Conservation (phyloP, 352 stramenopile genomes). For the Globisporangium perplexum region DNA sequence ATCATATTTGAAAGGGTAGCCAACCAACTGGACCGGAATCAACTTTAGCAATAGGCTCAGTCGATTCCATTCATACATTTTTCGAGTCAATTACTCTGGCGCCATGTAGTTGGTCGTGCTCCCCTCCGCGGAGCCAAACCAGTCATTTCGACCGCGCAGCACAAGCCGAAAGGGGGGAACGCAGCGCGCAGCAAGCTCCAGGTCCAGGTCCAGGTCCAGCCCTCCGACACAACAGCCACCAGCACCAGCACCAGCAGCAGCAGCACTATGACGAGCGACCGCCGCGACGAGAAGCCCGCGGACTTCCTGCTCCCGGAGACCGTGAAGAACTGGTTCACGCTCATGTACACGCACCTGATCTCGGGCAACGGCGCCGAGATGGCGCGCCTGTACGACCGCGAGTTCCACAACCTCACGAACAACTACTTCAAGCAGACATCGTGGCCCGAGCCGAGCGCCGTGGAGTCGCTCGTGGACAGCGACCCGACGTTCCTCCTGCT, state of each 20-base stretch:
- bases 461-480: conserved; percentile 78
- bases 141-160: conserved; percentile 33
- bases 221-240: conserved; percentile 1
- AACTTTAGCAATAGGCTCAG: neutral
- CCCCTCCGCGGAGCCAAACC: conserved; percentile 20
- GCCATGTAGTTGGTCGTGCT: conserved; percentile 17
- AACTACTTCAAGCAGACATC: conserved; percentile 94
- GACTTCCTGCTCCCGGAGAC: conserved; percentile 86
- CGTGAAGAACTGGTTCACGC: conserved; percentile 87
- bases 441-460: conserved; percentile 90
- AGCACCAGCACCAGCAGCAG: neutral
- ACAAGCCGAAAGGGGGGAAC: neutral
- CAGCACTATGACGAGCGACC: conserved; percentile 31
- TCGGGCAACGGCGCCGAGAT: conserved; percentile 79
- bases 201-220: neutral
- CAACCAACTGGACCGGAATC: neutral
- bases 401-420: conserved; percentile 84
- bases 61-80: conserved; percentile 19
- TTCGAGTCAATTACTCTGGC: conserved; percentile 12
- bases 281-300: conserved; percentile 79
- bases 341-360: conserved; percentile 84
- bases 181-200: conserved; percentile 8
- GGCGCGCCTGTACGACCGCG: conserved; percentile 82
- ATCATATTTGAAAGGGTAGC: neutral
- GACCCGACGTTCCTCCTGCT: conserved; percentile 92